phyloP scores from a whole-genome alignment of 306 rosid genomes.

The Fagus crenata region DNA sequence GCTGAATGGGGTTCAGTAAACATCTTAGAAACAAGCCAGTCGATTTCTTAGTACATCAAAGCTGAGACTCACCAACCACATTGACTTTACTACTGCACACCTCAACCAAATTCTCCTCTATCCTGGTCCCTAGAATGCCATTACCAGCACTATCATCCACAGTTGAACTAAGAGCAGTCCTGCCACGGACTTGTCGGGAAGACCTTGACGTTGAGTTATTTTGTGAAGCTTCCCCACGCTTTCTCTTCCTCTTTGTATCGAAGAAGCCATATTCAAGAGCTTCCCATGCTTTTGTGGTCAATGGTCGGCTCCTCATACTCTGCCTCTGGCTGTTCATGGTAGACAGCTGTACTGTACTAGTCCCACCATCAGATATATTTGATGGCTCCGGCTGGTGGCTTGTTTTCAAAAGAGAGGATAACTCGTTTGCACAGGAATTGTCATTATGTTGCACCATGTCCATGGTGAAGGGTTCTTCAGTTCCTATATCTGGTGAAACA shows the following conservation, averaged over 20 bases:
- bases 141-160: conserved; percentile 35
- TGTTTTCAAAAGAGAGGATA: conserved; percentile 26
- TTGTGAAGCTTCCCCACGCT: conserved; percentile 32
- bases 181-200: conserved; percentile 20
- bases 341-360: conserved; percentile 33
- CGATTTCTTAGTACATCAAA: conserved; percentile 20
- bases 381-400: conserved; percentile 19
- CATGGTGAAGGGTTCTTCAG: conserved; percentile 31
- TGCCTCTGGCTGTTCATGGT: conserved; percentile 39
- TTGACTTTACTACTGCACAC: conserved; percentile 28
- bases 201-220: conserved; percentile 37
- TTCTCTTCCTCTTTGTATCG: conserved; percentile 53
- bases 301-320: conserved; percentile 55
- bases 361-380: conserved; percentile 35
- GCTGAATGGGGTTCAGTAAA: conserved; percentile 1
- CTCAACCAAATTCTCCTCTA: conserved; percentile 30
- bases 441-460: conserved; percentile 29
- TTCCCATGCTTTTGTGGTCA: conserved; percentile 60
- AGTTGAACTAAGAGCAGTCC: conserved; percentile 19
- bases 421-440: conserved; percentile 26
- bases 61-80: conserved; percentile 15
- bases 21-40: conserved; percentile 17
- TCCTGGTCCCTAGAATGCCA: conserved; percentile 38
- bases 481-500: conserved; percentile 36
- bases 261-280: conserved; percentile 52